Base-by-base conservation (phyloP, 352 stramenopile genomes). In the Saprolegnia parasitica region DNA sequence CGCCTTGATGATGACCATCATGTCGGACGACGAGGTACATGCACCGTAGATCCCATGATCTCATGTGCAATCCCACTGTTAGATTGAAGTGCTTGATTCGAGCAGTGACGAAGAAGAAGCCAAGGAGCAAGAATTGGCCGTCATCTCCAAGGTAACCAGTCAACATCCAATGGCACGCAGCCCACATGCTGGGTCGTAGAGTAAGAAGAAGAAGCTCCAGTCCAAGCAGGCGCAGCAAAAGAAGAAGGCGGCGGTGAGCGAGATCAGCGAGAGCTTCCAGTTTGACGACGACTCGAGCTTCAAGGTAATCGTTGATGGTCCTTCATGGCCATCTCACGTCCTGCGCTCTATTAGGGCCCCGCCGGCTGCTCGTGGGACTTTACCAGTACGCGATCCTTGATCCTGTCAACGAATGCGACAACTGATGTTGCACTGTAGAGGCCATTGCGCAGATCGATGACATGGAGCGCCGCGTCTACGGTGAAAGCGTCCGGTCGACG, bases 1-100 rank as follows among this genome's bases (percentile, higher is more conserved):
- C 56, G 85, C 91, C 65, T 76, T 96, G 72, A 78, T 96, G 73
- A 93, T 94, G 86, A 96, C 87, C 64, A 93, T 96, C 71, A 86
- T 86, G 73, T 96, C 86, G 4, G 86, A 94, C 61, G 87, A 93
- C 4, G 87, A 96, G 76, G 79, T 86, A 62, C 49, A 47, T 57
- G 10, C 54, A 21, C 26, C 16, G 13, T 71, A 50, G 16, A 40
- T 42, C 23, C 24, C 13, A 67, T 73, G 58, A 5, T 29, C 39
- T 20, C 21, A 47, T n/a, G 42, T 8, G 46, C 56, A 57, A 20
- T 1, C 4, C n/a, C 20, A 54, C 26, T 4, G 72, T n/a, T 50
- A 81, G 73, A 60, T 93, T 26, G 89, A 84, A 24, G 75, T 84
- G 21, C 77, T 83, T 16, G 83, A 93, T 64, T 81, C 89, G 21